These are phyloP conservation scores for Exophiala sp. DNA, from an alignment of 2,329 filamentous ascomycete genomes.

Conservation along the genomic window DNA sequence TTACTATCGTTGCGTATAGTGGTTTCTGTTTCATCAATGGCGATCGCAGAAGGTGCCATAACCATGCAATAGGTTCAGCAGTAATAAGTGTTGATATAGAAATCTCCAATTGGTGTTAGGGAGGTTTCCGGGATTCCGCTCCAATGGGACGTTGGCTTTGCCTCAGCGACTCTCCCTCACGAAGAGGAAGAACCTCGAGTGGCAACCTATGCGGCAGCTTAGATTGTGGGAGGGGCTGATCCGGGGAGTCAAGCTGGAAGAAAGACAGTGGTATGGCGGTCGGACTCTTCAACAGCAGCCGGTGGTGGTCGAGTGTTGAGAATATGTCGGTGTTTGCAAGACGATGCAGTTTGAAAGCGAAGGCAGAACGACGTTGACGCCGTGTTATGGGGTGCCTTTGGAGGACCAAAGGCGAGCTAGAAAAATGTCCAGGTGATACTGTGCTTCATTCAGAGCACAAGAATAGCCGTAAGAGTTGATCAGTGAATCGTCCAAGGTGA, in stretches of 20 bases:
- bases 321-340: constrained; percentile 40
- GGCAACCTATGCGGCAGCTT: constrained; percentile 99
- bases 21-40: constrained; percentile 35
- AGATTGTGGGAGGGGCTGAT: constrained; percentile 54
- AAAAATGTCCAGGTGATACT: constrained; percentile 1
- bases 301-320: constrained; percentile 46
- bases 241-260: constrained; percentile 23
- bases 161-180: constrained; percentile 99
- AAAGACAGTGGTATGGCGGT: constrained; percentile 15
- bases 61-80: constrained; percentile 45
- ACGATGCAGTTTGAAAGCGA: constrained; percentile 41
- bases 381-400: constrained; percentile 28
- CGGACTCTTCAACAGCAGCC: constrained; percentile 36
- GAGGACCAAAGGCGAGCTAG: constrained; percentile 24
- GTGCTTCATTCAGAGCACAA: not conserved
- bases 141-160: constrained; percentile 76
- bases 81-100: constrained; percentile 27
- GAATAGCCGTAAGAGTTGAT: not conserved
- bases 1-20: constrained; percentile 30
- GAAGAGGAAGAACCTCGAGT: constrained; percentile 98
- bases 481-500: too few species aligned
- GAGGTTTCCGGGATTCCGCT: constrained; percentile 91
- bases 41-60: constrained; percentile 66
- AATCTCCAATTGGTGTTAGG: constrained; percentile 58
- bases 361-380: constrained; percentile 27